A percentile compares a stretch with the other conserved stretches of the same genome.
These are phyloP conservation scores for Chaetomiaceae sp. DNA, from an alignment of 2,329 filamentous ascomycete species.

Conservation along the genomic window DNA sequence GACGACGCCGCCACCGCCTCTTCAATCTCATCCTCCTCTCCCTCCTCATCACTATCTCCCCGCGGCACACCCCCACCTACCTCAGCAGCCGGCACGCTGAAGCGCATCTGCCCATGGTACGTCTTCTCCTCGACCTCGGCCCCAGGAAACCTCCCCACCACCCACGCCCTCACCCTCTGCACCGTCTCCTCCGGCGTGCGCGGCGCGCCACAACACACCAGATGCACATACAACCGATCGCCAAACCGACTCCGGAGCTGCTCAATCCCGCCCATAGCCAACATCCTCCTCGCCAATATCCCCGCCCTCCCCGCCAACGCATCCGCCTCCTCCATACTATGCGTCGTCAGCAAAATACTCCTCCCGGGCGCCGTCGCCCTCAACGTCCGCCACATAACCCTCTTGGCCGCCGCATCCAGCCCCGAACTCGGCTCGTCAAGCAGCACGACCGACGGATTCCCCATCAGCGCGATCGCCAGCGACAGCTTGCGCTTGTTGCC, in stretches of 20 bases:
- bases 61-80: neutral
- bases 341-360: conserved; percentile 83
- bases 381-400: conserved; percentile 88
- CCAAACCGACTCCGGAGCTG: conserved; percentile 69
- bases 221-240: conserved; percentile 71
- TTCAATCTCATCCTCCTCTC: neutral
- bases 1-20: neutral
- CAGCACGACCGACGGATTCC: conserved; percentile 78
- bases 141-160: conserved; percentile 52
- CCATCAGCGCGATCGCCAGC: conserved; percentile 85
- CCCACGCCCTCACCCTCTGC: conserved; percentile 58
- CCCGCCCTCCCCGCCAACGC: conserved; percentile 77
- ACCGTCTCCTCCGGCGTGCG: conserved; percentile 66
- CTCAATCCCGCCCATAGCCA: conserved; percentile 73
- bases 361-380: conserved; percentile 66
- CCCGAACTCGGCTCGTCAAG: conserved; percentile 86
- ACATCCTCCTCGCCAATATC: conserved; percentile 79
- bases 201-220: conserved; percentile 70
- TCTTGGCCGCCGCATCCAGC: conserved; percentile 84
- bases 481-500: conserved; percentile 93
- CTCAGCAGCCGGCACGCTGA: conserved; percentile 40
- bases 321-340: conserved; percentile 93
- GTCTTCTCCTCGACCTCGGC: conserved; percentile 66
- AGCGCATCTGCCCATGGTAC: conserved; percentile 84
- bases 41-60: neutral